Base-by-base conservation (phyloP, 352 stramenopile species). In the Achlya hypogyna region DNA sequence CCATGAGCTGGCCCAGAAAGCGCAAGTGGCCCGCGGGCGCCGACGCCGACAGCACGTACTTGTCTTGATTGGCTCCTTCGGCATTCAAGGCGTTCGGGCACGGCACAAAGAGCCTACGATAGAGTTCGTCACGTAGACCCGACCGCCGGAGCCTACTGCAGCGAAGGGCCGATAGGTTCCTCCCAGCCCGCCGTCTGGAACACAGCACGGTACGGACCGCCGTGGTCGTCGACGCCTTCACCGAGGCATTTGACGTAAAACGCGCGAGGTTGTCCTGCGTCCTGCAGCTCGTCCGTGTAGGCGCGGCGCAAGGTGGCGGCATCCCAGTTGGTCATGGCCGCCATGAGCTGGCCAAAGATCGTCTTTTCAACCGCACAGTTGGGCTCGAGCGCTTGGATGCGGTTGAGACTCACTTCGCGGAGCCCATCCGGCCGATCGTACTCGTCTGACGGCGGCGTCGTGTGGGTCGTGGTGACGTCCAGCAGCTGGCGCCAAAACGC, bases 181-280 rank as follows among this genome's bases (percentile, higher is more conserved):
- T 77, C 70, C 29, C 62, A 73, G 27, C 76, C 69, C 10, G 70
- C 73, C 16, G 68, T 81, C 31, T 82, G 71, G 53, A 82, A 78
- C 16, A 78, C 73, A 72, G 27, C 29, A 16, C 34, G 18, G 29
- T 51, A 38, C 32, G 69, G 31, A 18, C 71, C 20, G 5, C 66
- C 59, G 20, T 66, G 59, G 43, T 66, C 59, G 29, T 66, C 59
- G 22, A 66, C 59, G 38, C 59, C 59, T 54, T 66, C 59, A 31
- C 59, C 59, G n/a, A 66, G 42, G 25, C 47, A 66, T 29, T 66
- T 66, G 23, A 66, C 59, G 25, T 66, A 66, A 45, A 66, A 66
- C 27, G 59, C 59, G 56, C 59, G 59, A 10, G 29, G 59, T 29
- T 66, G 59, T 6, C 59, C 59, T 20, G 59, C 59, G 25, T 66